Evolutionary conservation across 176 grass and related monocot genomes (phyloP), one percentile per base, ranked within the genome.

Genomic region (Typha latifolia): DNA sequence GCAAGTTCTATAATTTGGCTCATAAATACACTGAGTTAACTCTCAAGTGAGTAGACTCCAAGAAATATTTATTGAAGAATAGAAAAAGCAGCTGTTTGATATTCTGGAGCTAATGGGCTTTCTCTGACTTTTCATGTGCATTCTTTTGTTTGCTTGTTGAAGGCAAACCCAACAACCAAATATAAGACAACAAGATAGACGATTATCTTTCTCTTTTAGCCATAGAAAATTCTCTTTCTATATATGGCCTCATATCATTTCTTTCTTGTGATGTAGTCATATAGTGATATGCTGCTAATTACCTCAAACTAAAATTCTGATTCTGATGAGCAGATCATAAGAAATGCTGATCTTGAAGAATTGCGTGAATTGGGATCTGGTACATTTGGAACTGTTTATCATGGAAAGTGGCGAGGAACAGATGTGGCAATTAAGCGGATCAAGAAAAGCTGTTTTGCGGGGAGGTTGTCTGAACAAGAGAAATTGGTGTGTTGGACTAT

Each of bases 341-440:
- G 47, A 85, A 99, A 99, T 87, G 81, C 83, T 47, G 94, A 99
- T 76, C 86, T 99, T n/a, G 94, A 99, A 80, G 94, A 99, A 68
- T 66, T 99, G 75, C 88, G 83, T 64, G 94, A 99, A 82, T 34
- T 99, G 48, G 94, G 94, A 81, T 82, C 94, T 14, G 94, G 94
- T 74, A 93, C 94, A 20, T 99, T 90, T 61, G 94, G 94, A 84
- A 99, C 94, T 32, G 94, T 97, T 27, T 97, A 85, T 48, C 86
- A 93, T 87, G 94, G 94, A 67, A 97, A 97, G 67, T 97, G 94
- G 94, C 84, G 88, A 64, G 94, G 94, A 64, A 87, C 85, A 32
- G 94, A 97, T 74, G 86, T 97, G 59, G 94, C 94, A 43, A 97
- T 97, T 66, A 97, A 97, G 69, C 85, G 94, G 68, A 99, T 99